These are phyloP conservation scores for Shiraia sp. DNA, from an alignment of 2,329 filamentous ascomycete species.

Conservation along the genomic window DNA sequence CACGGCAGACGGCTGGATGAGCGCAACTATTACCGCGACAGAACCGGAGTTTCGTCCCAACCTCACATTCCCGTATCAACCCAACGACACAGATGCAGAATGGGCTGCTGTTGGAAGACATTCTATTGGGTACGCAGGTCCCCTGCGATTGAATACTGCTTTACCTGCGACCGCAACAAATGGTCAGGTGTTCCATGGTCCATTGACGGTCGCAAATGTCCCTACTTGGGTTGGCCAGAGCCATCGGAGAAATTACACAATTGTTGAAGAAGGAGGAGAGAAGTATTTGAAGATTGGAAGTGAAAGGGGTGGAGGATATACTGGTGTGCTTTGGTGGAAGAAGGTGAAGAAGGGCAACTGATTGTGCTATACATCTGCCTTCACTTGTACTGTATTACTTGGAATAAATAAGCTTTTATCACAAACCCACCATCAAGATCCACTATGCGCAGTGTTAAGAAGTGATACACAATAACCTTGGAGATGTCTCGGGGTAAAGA, in stretches of 20 bases:
- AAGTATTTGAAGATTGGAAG: conserved; percentile 28
- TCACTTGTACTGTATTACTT: too few species aligned
- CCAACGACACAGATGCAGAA: conserved; percentile 25
- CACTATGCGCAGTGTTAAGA: too few species aligned
- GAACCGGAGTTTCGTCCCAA: conserved; percentile 23
- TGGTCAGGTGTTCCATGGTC: conserved; percentile 33
- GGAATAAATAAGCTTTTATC: too few species aligned
- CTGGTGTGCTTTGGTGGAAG: conserved; percentile 30
- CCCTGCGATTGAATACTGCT: conserved; percentile 16
- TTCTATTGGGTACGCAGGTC: conserved; percentile 31
- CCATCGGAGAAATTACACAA: conserved; percentile 28
- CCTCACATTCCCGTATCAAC: conserved; percentile 26
- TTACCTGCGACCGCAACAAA: conserved; percentile 18
- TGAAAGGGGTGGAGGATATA: conserved; percentile 25
- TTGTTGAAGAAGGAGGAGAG: conserved; percentile 18
- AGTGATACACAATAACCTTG: too few species aligned
- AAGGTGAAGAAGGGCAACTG: conserved; percentile 10
- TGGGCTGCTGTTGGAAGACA: conserved; percentile 38
- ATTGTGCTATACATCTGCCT: too few species aligned
- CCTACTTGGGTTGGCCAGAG: conserved; percentile 25
- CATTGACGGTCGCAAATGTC: conserved; percentile 29
- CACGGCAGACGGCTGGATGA: conserved; percentile 28
- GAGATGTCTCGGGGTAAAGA: too few species aligned
- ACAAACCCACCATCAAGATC: too few species aligned
- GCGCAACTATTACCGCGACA: conserved; percentile 32